Base-by-base conservation (phyloP, 2,329 filamentous ascomycete species). In the Periconia sp. region DNA sequence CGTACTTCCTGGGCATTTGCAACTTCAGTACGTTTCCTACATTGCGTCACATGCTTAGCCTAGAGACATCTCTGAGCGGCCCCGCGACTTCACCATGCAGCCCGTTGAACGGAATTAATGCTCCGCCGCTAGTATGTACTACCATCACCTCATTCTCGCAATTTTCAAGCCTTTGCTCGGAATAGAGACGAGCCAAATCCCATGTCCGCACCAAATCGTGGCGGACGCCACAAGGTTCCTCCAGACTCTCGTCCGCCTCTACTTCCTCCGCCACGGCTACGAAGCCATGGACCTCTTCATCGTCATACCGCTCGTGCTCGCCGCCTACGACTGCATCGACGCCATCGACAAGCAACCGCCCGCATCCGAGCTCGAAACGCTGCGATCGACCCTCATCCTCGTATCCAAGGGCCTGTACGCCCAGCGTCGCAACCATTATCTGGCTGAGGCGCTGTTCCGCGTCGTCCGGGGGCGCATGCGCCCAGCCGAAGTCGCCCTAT, bases 331-430 rank as follows among this genome's bases (percentile, higher is more conserved):
- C n/a, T 35, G 30, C 17, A 23, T 46, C 25, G 36, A 40, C 15
- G 32, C 30, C 25, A 36, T 46, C 29, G 18, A 46, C 17, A 37
- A 36, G 18, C 5, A 41, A 25, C 42, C 29, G 10, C 33, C 38
- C 7, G 11, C 4, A 11, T 28, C 29, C 3, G 12, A 36, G 18
- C 35, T 46, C 21, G 36, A 54, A 19, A 15, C 42, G 9, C 29
- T 53, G 7, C 34, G 48, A 3, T 53, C 52, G 5, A 53, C 52
- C 13, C 43, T 55, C 9, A 46, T 53, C 17, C 24, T 55, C 8
- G 41, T 30, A 4, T 33, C 40, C 3, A 46, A 39, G 19, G 52
- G 52, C 3, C 22, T 55, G 12, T 25, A 51, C 10, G 26, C 34
- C 12, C 52, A 55, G 36, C 28, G 28, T 16, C 12, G 17, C 4